Evolutionary conservation across 1,139 yeast species (phyloP), one percentile per base, ranked within the genome.

Genomic region (Pichia sp.): DNA sequence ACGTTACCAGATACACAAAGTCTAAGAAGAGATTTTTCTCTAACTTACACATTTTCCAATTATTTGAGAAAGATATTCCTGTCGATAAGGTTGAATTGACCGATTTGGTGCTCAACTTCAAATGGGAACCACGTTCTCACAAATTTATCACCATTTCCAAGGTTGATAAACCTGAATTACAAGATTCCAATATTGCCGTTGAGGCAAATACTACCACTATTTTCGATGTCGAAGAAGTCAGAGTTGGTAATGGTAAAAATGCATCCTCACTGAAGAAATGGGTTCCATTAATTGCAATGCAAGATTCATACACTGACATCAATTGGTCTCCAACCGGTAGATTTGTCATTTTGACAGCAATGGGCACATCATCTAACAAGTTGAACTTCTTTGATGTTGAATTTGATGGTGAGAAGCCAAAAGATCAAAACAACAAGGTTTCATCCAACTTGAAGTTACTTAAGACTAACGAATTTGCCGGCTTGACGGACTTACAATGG

Each of bases 1-100:
- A 85, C 67, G 96, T 93, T 49, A 96, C 88, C 60, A 86, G 97
- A 66, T 96, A 87, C 63, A 86, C 96, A 40, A 91, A 91, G 64
- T 82, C 96, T 35, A 86, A 84, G 62, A 93, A 93, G 72, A 84
- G 95, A 17, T 64, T 82, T 38, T 88, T 85, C 71, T 80, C 96
- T 44, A 87, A 87, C 59, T 72, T 93, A 62, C 98, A 93, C 64
- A 83, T 93, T 56, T 87, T 91, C 74, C 82, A 85, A 57, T 64
- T 86, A 42, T 69, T 72, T 42, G 98, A 88, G 63, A 85, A 78
- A 64, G 95, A 84, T 55, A 76, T 88, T 48, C 98, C 98, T 16
- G 95, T 88, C 45, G 97, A 88, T 59, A 91, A 86, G 52, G 70
- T 91, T 49, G 99, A 93, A 63, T 72, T 88, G 56, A 86, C 86